These are phyloP conservation scores for Eudorina sp. DNA, from an alignment of 139 green algal genomes.

Conservation along the genomic window DNA sequence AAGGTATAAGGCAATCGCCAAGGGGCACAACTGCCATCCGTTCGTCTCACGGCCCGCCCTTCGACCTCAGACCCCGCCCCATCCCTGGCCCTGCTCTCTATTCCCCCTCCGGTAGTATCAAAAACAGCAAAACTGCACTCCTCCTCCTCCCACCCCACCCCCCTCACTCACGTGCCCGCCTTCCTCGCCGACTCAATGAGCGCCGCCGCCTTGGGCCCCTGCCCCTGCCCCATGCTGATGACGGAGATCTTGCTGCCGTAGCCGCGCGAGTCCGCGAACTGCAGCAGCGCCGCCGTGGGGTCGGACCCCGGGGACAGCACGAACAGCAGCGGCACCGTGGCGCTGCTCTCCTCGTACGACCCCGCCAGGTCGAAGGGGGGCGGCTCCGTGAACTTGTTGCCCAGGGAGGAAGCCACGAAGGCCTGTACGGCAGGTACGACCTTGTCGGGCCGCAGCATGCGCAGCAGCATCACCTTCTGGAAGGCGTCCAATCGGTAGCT, in stretches of 20 bases:
- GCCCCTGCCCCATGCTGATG: slow-evolving; percentile 83
- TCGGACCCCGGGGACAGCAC: slow-evolving; percentile 80
- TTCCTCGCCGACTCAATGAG: slow-evolving; percentile 73
- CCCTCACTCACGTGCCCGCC: slow-evolving; percentile 39
- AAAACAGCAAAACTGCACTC: no score
- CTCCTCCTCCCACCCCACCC: no score
- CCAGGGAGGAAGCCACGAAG: slow-evolving; percentile 73
- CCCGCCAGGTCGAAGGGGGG: slow-evolving; percentile 72
- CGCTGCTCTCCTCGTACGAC: slow-evolving; percentile 58
- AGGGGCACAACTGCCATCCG: no score
- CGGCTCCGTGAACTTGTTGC: slow-evolving; percentile 73
- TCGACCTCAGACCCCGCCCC: no score
- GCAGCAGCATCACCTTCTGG: slow-evolving; percentile 72
- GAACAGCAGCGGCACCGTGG: slow-evolving; percentile 79
- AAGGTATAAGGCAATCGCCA: no score
- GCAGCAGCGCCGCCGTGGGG: slow-evolving; percentile 77
- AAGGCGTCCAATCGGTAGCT: slow-evolving; percentile 65
- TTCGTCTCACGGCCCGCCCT: no score
- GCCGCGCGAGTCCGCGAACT: slow-evolving; percentile 76
- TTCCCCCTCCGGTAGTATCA: no score
- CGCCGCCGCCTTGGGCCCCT: slow-evolving; percentile 84
- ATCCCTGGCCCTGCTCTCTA: no score
- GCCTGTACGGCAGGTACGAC: slow-evolving; percentile 68
- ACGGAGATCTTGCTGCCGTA: slow-evolving; percentile 31
- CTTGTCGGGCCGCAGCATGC: slow-evolving; percentile 85